These are phyloP conservation scores for Pythium plurisporium DNA, from an alignment of 352 stramenopile genomes.

Conservation along the genomic window DNA sequence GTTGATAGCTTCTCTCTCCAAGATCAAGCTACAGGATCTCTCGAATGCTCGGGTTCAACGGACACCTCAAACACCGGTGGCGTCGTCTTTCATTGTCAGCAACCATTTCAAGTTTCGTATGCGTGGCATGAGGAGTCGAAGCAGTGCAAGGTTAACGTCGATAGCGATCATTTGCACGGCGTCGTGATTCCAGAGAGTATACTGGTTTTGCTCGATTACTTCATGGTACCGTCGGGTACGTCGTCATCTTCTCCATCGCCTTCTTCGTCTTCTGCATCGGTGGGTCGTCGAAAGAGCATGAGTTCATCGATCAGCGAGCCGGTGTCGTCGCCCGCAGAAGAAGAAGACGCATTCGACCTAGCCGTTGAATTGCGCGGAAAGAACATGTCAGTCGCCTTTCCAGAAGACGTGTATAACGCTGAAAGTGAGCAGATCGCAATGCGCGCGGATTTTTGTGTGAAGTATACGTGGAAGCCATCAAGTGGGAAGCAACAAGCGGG, in stretches of 20 bases:
- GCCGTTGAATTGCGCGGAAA: conserved; percentile 40
- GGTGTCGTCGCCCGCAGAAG: not conserved
- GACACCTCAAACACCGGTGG: too few species aligned
- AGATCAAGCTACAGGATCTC: conserved; percentile 31
- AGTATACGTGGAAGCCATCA: conserved; percentile 48
- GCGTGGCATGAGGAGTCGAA: conserved; percentile 47
- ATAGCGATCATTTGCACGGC: conserved; percentile 43
- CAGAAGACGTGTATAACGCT: conserved; percentile 40
- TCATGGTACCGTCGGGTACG: conserved; percentile 32
- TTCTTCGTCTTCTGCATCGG: not conserved
- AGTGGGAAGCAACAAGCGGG: not conserved
- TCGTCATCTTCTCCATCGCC: not conserved
- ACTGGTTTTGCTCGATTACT: conserved; percentile 46
- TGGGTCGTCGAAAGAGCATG: conserved; percentile 39
- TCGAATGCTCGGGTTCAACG: not conserved
- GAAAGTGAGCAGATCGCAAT: conserved; percentile 46
- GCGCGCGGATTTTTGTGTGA: conserved; percentile 48
- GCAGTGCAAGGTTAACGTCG: conserved; percentile 46
- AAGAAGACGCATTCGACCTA: conserved; percentile 27
- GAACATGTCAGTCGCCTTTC: conserved; percentile 49
- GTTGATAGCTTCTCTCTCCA: conserved; percentile 36
- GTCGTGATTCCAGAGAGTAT: conserved; percentile 50
- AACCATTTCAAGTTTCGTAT: conserved; percentile 46
- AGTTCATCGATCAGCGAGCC: conserved; percentile 35
- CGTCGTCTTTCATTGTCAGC: conserved; percentile 35